Percentiles rank a stretch among this genome's conserved stretches.
Conservation (phyloP, 2,329 filamentous ascomycete genomes). For the Paracorniculantispora psalliotae region DNA sequence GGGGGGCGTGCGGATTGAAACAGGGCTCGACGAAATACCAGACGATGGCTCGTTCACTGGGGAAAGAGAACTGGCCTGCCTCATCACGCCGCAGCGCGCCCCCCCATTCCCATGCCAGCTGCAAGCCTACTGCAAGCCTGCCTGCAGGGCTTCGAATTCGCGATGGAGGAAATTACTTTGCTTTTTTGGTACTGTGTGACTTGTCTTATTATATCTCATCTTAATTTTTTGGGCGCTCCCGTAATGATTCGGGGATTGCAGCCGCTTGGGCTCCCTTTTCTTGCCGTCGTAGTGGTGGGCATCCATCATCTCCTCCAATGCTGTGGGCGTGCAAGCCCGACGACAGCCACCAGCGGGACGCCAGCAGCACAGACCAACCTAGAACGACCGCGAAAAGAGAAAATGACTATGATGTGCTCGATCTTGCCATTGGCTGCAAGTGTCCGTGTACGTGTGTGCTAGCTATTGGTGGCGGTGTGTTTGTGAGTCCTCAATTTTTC, state of each 20-base stretch:
- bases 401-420: background rate
- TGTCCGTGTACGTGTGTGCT: background rate
- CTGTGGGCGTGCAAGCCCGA: background rate
- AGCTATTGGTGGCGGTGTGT: background rate
- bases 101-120: too few relatives aligned
- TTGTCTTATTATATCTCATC: background rate
- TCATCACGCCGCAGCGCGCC: background rate
- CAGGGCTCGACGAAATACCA: background rate
- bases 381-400: background rate
- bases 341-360: conserved; percentile 10
- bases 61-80: background rate
- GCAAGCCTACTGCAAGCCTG: background rate
- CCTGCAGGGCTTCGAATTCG: background rate
- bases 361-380: conserved; percentile 1
- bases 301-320: background rate
- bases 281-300: background rate
- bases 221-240: background rate
- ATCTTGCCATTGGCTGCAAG: background rate
- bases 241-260: background rate
- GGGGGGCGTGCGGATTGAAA: background rate
- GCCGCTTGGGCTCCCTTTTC: background rate
- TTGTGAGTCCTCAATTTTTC: background rate
- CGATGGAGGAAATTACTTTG: background rate
- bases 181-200: background rate
- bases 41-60: background rate